Base-by-base conservation (phyloP, 2,329 filamentous ascomycete genomes). In the Aspergillaceae sp. region DNA sequence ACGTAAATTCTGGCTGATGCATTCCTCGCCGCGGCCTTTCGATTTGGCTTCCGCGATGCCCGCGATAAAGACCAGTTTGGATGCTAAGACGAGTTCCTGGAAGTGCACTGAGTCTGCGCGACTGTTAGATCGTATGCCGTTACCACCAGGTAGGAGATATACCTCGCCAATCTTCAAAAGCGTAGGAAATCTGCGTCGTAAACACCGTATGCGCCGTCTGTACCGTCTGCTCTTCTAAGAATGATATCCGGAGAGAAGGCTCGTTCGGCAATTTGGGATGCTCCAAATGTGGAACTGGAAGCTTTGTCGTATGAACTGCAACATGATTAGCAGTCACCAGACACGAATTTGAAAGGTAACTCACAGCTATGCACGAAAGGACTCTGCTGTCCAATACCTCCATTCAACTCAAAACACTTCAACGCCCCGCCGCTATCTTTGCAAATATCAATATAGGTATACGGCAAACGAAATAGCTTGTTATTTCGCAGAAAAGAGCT, bases 11-110 rank as follows among this genome's bases (percentile, higher is more conserved):
- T 71, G 68, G 42, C 66, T 70, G 55, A 71, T 70, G 44, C 67
- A 69, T 57, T 71, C 68, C 47, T 71, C 68, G 0, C 68, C 68
- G 5, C 68, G 65, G 6, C 68, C 68, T 48, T 69, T 71, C 38
- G 67, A 70, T 40, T 67, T 69, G 37, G 66, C 67, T 46, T 69
- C 66, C 1, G 67, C 67, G 43, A 71, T 68, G 0, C 68, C 68
- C 0, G 64, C 66, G 30, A 69, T 64, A 42, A 70, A 68, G 27
- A 68, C 47, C 29, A 71, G 53, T 44, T 63, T 64, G 3, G 67
- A 63, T 10, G 59, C 57, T 5, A 71, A 61, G 2, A 71, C 51
- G 2, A 65, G 46, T 48, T 71, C 68, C 46, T 71, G 68, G 40
- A 71, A 69, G 30, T 60, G 59, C 2, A 67, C 55, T 43, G 68